Evolutionary conservation across 2,329 filamentous ascomycete genomes (phyloP).

Genomic region (Xylaria polymorpha): DNA sequence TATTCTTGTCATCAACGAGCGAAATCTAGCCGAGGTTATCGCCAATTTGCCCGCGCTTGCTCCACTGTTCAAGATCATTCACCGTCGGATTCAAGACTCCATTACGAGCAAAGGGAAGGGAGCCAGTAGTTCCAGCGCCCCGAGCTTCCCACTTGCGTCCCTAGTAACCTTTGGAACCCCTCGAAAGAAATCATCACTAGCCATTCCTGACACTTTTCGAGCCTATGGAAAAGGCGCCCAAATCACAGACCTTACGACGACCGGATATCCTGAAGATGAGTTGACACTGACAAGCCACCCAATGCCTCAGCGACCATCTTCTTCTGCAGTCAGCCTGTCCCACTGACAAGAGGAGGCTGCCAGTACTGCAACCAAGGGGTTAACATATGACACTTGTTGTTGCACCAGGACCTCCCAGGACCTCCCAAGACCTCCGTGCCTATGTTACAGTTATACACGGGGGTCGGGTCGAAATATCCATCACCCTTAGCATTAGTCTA

Average conservation of each 20-base stretch:
- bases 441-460: too few species aligned
- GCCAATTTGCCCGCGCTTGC: not conserved
- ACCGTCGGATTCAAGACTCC: not conserved
- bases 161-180: not conserved
- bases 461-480: too few species aligned
- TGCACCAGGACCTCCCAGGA: too few species aligned
- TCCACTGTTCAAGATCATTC: not conserved
- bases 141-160: not conserved
- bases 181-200: not conserved
- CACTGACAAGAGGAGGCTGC: too few species aligned
- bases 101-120: not conserved
- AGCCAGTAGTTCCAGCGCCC: not conserved
- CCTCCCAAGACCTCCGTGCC: too few species aligned
- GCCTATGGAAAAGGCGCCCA: not conserved
- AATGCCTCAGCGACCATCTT: not conserved
- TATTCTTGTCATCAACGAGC: not conserved
- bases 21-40: not conserved
- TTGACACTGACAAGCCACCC: not conserved
- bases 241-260: not conserved
- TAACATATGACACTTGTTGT: too few species aligned
- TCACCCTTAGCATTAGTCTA: too few species aligned
- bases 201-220: not conserved
- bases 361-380: too few species aligned
- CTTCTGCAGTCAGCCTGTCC: not conserved
- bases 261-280: not conserved